These are phyloP conservation scores for Esteya vermicola DNA, from an alignment of 2,329 filamentous ascomycete species.

Conservation along the genomic window DNA sequence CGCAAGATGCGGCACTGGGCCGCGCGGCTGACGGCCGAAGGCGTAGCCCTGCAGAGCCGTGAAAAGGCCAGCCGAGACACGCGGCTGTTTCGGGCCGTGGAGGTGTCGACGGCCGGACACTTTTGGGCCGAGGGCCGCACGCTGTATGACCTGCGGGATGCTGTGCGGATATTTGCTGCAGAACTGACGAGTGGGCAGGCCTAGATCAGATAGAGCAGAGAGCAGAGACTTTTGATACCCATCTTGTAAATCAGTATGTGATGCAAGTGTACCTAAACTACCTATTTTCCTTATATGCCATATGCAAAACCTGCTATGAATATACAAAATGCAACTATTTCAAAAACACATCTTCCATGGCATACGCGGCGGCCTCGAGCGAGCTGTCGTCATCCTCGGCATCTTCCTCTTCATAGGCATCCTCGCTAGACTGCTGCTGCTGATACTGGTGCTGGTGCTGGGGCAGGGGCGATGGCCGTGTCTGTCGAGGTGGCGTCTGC, in stretches of 20 bases:
- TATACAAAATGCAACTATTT: too few relatives aligned
- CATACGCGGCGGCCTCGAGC: neutral
- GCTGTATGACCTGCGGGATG: slow-evolving; percentile 17
- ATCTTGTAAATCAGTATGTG: too few relatives aligned
- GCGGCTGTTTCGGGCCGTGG: slow-evolving; percentile 24
- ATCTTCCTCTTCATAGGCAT: neutral
- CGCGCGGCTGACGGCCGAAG: slow-evolving; percentile 23
- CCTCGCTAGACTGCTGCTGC: too few relatives aligned
- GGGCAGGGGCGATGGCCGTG: too few relatives aligned
- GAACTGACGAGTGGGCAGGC: slow-evolving; percentile 6
- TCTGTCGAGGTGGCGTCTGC: neutral
- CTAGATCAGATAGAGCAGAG: neutral
- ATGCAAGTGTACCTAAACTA: too few relatives aligned
- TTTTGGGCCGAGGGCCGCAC: slow-evolving; percentile 38
- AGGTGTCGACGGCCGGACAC: slow-evolving; percentile 34
- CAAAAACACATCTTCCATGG: neutral
- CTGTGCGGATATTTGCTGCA: slow-evolving; percentile 16
- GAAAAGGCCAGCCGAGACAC: neutral
- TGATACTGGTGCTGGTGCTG: too few relatives aligned
- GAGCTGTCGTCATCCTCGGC: neutral
- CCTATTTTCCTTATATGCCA: too few relatives aligned
- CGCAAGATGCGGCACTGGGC: slow-evolving; percentile 53
- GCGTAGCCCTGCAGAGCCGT: neutral
- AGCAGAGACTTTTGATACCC: too few relatives aligned
- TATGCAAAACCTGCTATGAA: too few relatives aligned